Conservation (phyloP, 306 rosid species). For the Fagus sylvatica region DNA sequence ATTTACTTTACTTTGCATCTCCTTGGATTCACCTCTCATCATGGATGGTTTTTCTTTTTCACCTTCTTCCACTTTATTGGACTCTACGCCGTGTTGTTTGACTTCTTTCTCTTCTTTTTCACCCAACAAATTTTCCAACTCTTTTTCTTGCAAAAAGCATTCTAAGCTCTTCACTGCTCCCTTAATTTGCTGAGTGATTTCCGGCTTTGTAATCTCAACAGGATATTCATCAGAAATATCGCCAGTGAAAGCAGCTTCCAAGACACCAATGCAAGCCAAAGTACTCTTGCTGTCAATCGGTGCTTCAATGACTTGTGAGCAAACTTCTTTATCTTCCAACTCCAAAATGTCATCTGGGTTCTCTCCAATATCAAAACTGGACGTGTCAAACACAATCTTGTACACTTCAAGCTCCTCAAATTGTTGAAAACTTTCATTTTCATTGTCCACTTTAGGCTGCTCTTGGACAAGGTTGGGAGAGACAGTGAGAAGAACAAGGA, state of each 20-base stretch:
- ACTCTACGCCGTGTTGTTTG: conserved; percentile 30
- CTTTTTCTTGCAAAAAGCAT: conserved; percentile 48
- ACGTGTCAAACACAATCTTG: conserved; percentile 72
- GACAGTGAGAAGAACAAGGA: conserved; percentile 51
- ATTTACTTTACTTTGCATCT: not conserved
- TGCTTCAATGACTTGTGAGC: conserved; percentile 35
- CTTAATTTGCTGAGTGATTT: conserved; percentile 4
- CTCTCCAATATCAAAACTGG: conserved; percentile 41
- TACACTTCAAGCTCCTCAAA: conserved; percentile 77
- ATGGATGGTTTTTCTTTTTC: conserved; percentile 29
- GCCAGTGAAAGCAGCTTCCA: conserved; percentile 10
- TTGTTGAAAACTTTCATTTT: conserved; percentile 35
- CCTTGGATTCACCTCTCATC: conserved; percentile 53
- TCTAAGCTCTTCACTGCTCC: conserved; percentile 38
- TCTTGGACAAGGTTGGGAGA: conserved; percentile 49
- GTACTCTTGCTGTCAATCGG: conserved; percentile 12
- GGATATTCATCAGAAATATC: conserved; percentile 22
- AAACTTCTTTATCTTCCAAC: conserved; percentile 41
- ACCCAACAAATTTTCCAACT: conserved; percentile 24
- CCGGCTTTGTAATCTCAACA: conserved; percentile 21
- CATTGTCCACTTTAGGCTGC: conserved; percentile 31
- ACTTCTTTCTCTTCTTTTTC: conserved; percentile 38
- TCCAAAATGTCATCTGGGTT: conserved; percentile 38
- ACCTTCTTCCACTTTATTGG: conserved; percentile 54
- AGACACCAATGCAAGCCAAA: not conserved